phyloP scores from a whole-genome alignment of 192 early-diverging fungal genomes.

The Linnemannia elongata region DNA sequence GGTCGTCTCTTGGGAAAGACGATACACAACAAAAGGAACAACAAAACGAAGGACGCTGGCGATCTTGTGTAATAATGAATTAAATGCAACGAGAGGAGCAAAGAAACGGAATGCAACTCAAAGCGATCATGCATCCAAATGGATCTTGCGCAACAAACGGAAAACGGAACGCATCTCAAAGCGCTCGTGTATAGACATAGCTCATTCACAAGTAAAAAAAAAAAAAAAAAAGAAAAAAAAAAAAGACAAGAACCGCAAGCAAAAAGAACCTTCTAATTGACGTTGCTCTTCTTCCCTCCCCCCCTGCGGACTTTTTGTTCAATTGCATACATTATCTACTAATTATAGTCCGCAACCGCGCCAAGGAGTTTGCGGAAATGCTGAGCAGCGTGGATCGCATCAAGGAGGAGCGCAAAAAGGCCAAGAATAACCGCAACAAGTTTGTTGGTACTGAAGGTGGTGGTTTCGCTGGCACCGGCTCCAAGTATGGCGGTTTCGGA shows the following conservation, averaged over 20 bases:
- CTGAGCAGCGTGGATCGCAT: conserved; percentile 83
- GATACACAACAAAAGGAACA: too few relatives aligned
- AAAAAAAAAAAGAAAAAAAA: too few relatives aligned
- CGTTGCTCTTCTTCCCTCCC: too few relatives aligned
- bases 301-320: conserved; percentile 5
- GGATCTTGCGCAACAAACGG: too few relatives aligned
- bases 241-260: too few relatives aligned
- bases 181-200: not conserved
- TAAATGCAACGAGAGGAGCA: too few relatives aligned
- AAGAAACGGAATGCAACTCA: too few relatives aligned
- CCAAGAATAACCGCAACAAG: conserved; percentile 90
- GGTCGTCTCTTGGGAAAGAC: not conserved
- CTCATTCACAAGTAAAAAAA: not conserved
- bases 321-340: not conserved
- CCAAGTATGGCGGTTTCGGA: conserved; percentile 75
- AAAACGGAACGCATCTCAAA: not conserved
- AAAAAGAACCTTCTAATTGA: too few relatives aligned
- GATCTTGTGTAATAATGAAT: too few relatives aligned
- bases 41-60: too few relatives aligned
- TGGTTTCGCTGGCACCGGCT: conserved; percentile 50
- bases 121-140: too few relatives aligned
- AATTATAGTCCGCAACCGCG: conserved; percentile 81
- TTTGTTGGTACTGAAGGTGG: conserved; percentile 77
- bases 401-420: conserved; percentile 89
- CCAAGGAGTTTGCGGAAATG: conserved; percentile 91